Conservation (phyloP, 257 asterid genomes). For the Solanum medicagineum region DNA sequence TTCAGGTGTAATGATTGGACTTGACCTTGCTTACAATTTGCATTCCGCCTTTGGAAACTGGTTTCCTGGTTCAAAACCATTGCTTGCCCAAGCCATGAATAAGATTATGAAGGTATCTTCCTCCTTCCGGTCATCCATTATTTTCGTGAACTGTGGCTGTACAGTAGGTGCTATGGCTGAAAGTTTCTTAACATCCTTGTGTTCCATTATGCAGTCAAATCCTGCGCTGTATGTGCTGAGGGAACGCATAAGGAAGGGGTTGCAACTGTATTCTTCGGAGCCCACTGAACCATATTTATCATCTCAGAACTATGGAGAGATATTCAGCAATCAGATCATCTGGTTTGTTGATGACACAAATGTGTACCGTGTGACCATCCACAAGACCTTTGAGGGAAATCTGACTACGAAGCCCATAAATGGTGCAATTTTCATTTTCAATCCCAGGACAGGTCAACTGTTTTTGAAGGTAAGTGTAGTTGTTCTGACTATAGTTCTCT, state of each 20-base stretch:
- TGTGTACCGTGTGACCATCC: slow-evolving; percentile 95
- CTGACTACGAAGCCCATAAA: slow-evolving; percentile 93
- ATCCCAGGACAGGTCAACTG: slow-evolving; percentile 94
- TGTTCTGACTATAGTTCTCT: background rate
- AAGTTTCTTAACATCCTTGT: background rate
- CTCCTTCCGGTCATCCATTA: background rate
- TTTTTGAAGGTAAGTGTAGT: slow-evolving; percentile 59
- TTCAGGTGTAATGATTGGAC: slow-evolving; percentile 96
- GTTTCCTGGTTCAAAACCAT: slow-evolving; percentile 99
- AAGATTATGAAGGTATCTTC: slow-evolving; percentile 88
- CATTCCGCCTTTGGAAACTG: slow-evolving; percentile 99
- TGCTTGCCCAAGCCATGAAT: slow-evolving; percentile 99
- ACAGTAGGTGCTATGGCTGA: background rate
- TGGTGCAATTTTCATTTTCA: slow-evolving; percentile 95
- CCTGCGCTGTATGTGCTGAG: slow-evolving; percentile 92
- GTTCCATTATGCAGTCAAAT: slow-evolving; percentile 55
- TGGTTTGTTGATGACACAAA: slow-evolving; percentile 99
- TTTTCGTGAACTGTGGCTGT: background rate
- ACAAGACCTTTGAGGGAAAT: slow-evolving; percentile 97
- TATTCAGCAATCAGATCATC: slow-evolving; percentile 93
- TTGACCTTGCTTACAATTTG: slow-evolving; percentile 91
- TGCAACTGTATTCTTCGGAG: slow-evolving; percentile 94
- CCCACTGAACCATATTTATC: slow-evolving; percentile 98
- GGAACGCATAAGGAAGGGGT: slow-evolving; percentile 92
- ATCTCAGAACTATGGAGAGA: slow-evolving; percentile 98